phyloP scores from a whole-genome alignment of 2,329 filamentous ascomycete genomes.

The Leptographium lundbergii region DNA sequence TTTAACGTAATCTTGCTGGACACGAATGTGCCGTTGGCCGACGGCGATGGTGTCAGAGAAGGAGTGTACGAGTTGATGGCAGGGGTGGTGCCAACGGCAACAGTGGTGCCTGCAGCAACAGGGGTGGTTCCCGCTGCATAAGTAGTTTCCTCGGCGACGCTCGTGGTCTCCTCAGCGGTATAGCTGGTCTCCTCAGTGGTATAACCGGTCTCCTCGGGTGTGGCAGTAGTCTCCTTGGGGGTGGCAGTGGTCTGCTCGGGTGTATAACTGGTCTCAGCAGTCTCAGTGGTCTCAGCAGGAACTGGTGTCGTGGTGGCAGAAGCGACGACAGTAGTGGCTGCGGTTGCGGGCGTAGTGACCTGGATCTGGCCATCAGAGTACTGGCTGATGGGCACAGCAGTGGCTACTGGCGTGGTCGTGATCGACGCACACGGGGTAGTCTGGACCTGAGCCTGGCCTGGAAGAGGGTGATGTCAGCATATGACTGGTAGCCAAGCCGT shows the following conservation, averaged over 20 bases:
- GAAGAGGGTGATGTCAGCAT: neutral
- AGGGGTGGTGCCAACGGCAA: neutral
- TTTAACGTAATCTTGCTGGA: neutral
- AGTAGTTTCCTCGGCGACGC: too few species aligned
- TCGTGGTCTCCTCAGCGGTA: too few species aligned
- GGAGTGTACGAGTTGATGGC: neutral
- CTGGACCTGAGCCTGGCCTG: constrained; percentile 36
- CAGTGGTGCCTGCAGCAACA: neutral
- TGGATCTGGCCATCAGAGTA: constrained; percentile 36
- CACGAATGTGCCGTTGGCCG: neutral
- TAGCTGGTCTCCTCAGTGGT: too few species aligned
- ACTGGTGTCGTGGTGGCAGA: constrained; percentile 8
- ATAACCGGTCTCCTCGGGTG: too few species aligned
- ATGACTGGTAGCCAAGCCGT: neutral
- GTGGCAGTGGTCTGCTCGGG: neutral
- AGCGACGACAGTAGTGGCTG: constrained; percentile 8
- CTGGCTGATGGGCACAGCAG: constrained; percentile 25
- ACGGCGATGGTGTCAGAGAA: neutral
- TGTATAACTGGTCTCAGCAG: neutral
- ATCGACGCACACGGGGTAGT: constrained; percentile 30
- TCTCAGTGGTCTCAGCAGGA: neutral
- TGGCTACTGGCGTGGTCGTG: constrained; percentile 17
- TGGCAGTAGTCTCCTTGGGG: too few species aligned
- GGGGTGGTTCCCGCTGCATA: neutral
- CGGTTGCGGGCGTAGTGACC: constrained; percentile 20